Base-by-base conservation (phyloP, 75 land plant species). In the Pinus albicaulis region DNA sequence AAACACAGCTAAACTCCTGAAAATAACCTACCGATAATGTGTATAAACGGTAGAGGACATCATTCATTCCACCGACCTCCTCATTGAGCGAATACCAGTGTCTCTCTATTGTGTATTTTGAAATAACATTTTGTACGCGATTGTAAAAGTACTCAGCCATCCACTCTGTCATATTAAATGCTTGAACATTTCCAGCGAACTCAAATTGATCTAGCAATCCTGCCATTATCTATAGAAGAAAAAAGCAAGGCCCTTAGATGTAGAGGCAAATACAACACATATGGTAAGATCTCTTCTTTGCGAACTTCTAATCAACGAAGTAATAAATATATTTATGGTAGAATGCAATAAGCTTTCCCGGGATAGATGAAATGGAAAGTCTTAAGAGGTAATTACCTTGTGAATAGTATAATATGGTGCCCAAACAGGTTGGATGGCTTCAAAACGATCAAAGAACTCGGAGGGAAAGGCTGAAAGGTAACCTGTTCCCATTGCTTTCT, bases 1-100 rank as follows among this genome's bases (percentile, higher is more conserved):
- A 48, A 48, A 11, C 11, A 48, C 53, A 48, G 11, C 52, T 48
- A 48, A 48, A 10, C 53, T 48, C n/a, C 20, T 20, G 13, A 59
- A 38, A 59, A 0, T 59, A 72, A 55, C 86, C 31, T 80, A 94
- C 99, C 66, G 98, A 93, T 11, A 94, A 76, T 38, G 64, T 85
- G 76, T 85, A 95, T 36, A 95, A 74, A 59, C 77, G 81, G 78
- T 94, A 96, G 61, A 96, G 90, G 44, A 96, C 91, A 81, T 96
- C 99, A 87, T 96, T 96, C 99, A 96, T 96, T 74, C 99, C 99
- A 64, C 99, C 99, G 48, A 87, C 82, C 84, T 96, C 99, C 80
- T 94, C 99, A 81, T 96, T 96, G 26, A 96, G 88, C 6, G 98
- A 94, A 24, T 7, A 17, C 85, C 88, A 96, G 73, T 96, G 99